phyloP scores from a whole-genome alignment of 345 rosid genomes.

The Eucalyptus cloeziana region DNA sequence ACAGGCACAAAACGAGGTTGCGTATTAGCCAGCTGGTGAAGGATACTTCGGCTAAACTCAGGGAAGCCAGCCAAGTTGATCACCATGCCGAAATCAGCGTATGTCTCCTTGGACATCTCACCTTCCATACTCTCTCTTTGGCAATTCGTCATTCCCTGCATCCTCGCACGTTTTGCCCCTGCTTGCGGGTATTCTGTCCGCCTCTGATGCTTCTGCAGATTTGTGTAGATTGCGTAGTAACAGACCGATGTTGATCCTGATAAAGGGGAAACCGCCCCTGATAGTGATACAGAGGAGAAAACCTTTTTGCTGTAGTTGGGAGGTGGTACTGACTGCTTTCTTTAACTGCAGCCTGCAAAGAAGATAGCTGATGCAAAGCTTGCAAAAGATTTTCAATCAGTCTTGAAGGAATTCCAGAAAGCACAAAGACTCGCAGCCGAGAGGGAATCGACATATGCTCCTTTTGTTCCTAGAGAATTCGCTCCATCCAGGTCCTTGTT shows the following conservation, averaged over 20 bases:
- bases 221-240: not conserved
- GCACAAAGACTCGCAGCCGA: slow-evolving; percentile 97
- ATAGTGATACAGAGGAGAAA: not conserved
- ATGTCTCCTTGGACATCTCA: not conserved
- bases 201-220: not conserved
- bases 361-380: slow-evolving; percentile 95
- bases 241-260: not conserved
- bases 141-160: not conserved
- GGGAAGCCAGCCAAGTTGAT: slow-evolving; percentile 85
- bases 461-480: slow-evolving; percentile 52
- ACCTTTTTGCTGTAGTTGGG: not conserved
- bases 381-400: slow-evolving; percentile 96
- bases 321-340: not conserved
- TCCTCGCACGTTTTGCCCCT: not conserved
- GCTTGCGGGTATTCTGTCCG: not conserved
- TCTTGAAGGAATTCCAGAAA: slow-evolving; percentile 92
- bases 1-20: slow-evolving; percentile 75
- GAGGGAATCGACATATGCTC: slow-evolving; percentile 79
- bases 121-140: not conserved
- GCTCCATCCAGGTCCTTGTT: slow-evolving; percentile 57
- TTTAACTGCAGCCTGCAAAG: slow-evolving; percentile 37
- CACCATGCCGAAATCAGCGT: slow-evolving; percentile 58
- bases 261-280: not conserved
- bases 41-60: slow-evolving; percentile 85
- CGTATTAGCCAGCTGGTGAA: slow-evolving; percentile 81